Base-by-base conservation (phyloP, 352 stramenopile species). In the Sclerospora graminicola region DNA sequence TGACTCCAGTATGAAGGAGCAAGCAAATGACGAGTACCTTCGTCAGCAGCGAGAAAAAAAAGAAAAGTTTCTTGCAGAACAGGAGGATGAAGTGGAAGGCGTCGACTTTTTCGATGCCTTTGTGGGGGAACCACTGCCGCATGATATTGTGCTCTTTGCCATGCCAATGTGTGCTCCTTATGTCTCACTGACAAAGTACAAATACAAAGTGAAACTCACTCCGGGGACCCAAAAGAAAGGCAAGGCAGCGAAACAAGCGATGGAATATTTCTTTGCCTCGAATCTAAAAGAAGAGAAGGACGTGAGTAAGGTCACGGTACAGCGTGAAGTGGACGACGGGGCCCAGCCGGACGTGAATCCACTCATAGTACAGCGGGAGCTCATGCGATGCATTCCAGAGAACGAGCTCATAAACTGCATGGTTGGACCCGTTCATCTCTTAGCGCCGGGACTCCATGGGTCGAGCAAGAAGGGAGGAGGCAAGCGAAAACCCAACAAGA, bases 131-230 rank as follows among this genome's bases (percentile, higher is more conserved):
- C 89, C 86, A 11, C 38, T 67, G 33, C 60, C 83, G 1, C 58
- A 94, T 20, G 87, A 97, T 48, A 49, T 93, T 38, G 63, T 97
- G 35, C 55, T 96, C 32, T 91, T 86, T 31, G 84, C 86, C 8
- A 69, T 97, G 65, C 83, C 89, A 19, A 86, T 97, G 67, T 96
- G 87, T 34, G 89, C 77, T 36, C 89, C 89, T 40, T 95, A 96
- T 58, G 60, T 74, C 13, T 76, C 76, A 30, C 57, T 96, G 48
- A 64, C 61, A 32, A 85, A 86, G 53, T 95, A 82, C 62, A 96
- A 94, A 53, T 96, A 95, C 68, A 89, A 91, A 57, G 81, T 96
- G 27, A 97, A 97, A 65, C 57, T 97, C 14, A 84, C 77, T 0
- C 89, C 89, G 0, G 89, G 89, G 8, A 72, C 54, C 32, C 65